Evolutionary conservation across 495 filamentous ascomycete genomes (phyloP).

Genomic region (Aspergillus funiculosus): DNA sequence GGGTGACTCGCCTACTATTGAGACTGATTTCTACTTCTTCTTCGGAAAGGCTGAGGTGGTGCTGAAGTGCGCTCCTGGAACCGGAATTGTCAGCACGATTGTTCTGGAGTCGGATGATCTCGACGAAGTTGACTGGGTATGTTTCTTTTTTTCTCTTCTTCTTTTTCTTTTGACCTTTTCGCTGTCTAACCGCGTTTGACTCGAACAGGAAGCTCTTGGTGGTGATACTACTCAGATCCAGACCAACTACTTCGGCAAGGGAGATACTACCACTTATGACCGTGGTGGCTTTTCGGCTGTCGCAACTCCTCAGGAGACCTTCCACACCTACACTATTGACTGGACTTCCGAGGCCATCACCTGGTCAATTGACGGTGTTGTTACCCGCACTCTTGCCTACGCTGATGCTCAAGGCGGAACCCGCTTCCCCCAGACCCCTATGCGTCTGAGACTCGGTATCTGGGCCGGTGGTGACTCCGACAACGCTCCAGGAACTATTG

Average conservation of each 20-base stretch:
- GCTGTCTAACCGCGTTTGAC: conserved; percentile 9
- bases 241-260: conserved; percentile 95
- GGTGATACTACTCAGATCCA: conserved; percentile 62
- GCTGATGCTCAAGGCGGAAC: conserved; percentile 56
- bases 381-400: conserved; percentile 61
- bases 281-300: conserved; percentile 57
- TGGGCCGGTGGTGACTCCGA: conserved; percentile 76
- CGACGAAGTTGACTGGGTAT: conserved; percentile 95
- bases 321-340: conserved; percentile 78
- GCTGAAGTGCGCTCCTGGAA: conserved; percentile 66
- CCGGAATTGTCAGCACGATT: conserved; percentile 71
- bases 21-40: conserved; percentile 70
- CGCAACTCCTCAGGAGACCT: conserved; percentile 58
- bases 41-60: conserved; percentile 66
- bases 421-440: conserved; percentile 87
- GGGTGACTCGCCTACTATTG: conserved; percentile 69
- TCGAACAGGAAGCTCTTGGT: conserved; percentile 47
- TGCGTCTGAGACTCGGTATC: conserved; percentile 73
- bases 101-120: conserved; percentile 84
- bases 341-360: conserved; percentile 69
- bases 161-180: not conserved
- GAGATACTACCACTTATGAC: conserved; percentile 70
- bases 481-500: conserved; percentile 50
- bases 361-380: conserved; percentile 73
- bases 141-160: conserved; percentile 21